phyloP scores from a whole-genome alignment of 495 filamentous ascomycete genomes.

The Aspergillus sclerotiicarbonarius region DNA sequence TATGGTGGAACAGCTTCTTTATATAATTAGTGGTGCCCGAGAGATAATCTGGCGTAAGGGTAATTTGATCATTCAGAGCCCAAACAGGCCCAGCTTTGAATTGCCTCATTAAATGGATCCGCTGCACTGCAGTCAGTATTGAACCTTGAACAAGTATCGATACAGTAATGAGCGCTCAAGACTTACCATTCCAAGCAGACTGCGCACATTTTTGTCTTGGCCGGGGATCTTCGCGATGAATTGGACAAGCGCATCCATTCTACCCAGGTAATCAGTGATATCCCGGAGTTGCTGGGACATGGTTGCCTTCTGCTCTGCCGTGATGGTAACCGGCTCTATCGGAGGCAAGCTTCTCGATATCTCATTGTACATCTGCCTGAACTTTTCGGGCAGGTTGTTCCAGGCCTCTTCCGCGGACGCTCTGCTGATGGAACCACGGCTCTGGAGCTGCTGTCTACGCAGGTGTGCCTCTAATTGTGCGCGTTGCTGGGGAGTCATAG shows the following conservation, averaged over 20 bases:
- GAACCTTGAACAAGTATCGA: neutral
- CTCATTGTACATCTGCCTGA: conserved; percentile 40
- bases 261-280: conserved; percentile 37
- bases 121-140: conserved; percentile 40
- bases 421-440: conserved; percentile 28
- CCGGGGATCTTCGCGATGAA: conserved; percentile 34
- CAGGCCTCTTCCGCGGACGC: conserved; percentile 38
- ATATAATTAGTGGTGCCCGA: conserved; percentile 48
- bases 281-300: conserved; percentile 50
- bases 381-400: conserved; percentile 38
- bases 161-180: neutral
- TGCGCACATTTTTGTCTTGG: conserved; percentile 44
- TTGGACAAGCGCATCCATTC: conserved; percentile 43
- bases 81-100: conserved; percentile 51
- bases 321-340: conserved; percentile 31
- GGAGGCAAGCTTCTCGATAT: conserved; percentile 33
- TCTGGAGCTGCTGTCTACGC: conserved; percentile 32
- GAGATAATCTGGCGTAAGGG: conserved; percentile 56
- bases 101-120: conserved; percentile 57
- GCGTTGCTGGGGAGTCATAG: conserved; percentile 51
- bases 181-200: conserved; percentile 45
- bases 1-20: conserved; percentile 39
- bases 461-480: conserved; percentile 39
- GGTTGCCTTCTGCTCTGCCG: conserved; percentile 41
- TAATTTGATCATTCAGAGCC: conserved; percentile 55